phyloP scores from a whole-genome alignment of 768 basidiomycete species.

The Mycena indigotica region DNA sequence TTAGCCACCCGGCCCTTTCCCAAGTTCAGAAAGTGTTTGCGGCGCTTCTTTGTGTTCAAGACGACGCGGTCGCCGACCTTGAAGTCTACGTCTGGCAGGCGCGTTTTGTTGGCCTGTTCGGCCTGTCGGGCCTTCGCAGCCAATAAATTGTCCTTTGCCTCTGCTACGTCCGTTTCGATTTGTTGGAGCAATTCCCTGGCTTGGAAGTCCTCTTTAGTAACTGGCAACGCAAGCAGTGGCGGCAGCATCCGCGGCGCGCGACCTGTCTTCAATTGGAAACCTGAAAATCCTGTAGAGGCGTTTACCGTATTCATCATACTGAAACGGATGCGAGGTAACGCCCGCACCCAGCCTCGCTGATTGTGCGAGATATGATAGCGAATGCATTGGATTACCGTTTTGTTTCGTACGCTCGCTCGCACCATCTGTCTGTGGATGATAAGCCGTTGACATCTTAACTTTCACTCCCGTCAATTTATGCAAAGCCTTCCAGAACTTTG shows the following conservation, averaged over 20 bases:
- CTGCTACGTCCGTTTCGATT: conserved; percentile 17
- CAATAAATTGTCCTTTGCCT: conserved; percentile 38
- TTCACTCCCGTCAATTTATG: conserved; percentile 4
- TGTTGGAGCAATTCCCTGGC: not conserved
- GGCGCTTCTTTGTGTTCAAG: conserved; percentile 36
- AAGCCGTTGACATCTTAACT: conserved; percentile 28
- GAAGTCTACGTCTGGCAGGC: conserved; percentile 25
- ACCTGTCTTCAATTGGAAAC: conserved; percentile 29
- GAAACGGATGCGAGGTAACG: conserved; percentile 20
- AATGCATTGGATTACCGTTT: conserved; percentile 27
- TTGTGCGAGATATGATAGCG: conserved; percentile 23
- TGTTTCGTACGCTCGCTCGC: conserved; percentile 30
- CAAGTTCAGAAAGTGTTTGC: conserved; percentile 32
- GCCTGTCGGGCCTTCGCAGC: conserved; percentile 33
- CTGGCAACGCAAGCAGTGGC: conserved; percentile 10
- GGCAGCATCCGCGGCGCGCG: conserved; percentile 25
- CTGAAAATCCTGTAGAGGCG: conserved; percentile 25
- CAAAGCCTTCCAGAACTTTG: conserved; percentile 32
- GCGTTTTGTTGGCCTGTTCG: conserved; percentile 30
- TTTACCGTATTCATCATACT: conserved; percentile 31
- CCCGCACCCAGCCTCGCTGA: conserved; percentile 30
- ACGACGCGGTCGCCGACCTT: conserved; percentile 38
- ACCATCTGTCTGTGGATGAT: conserved; percentile 35
- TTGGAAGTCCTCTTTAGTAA: not conserved
- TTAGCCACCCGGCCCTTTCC: conserved; percentile 39